Evolutionary conservation across 148 eudicot genomes (phyloP).

Genomic region (Polygonum maritimum): DNA sequence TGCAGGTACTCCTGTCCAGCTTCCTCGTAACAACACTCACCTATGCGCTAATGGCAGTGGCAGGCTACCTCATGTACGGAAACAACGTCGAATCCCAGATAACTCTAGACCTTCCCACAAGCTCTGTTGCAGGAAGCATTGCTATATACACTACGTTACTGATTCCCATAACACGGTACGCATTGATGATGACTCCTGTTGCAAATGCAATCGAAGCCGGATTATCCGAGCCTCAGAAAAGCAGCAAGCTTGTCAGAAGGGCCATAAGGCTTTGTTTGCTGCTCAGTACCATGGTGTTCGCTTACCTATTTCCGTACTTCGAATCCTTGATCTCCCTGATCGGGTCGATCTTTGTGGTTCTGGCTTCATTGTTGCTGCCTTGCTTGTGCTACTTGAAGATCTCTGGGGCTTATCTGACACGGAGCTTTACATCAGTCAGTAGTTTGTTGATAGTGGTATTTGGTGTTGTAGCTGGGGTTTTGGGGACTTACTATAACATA

Average conservation of each 20-base stretch:
- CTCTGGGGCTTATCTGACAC: no score
- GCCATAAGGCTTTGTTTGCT: no score
- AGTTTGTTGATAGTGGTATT: no score
- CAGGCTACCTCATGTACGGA: slow-evolving; percentile 17
- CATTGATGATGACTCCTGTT: slow-evolving; percentile 25
- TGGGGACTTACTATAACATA: slow-evolving; percentile 1
- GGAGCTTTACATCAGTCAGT: no score
- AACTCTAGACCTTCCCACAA: no score
- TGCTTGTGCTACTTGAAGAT: no score
- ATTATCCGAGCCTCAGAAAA: slow-evolving; percentile 3
- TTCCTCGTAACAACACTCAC: slow-evolving; percentile 18
- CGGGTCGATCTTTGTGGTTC: slow-evolving; percentile 18
- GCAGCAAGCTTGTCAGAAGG: no score
- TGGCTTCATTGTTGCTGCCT: not conserved
- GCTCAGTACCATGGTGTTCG: slow-evolving; percentile 18
- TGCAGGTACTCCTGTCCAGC: slow-evolving; percentile 18
- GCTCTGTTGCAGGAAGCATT: no score
- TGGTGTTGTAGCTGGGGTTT: no score
- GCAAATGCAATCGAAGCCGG: slow-evolving; percentile 25
- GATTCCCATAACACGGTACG: slow-evolving; percentile 17
- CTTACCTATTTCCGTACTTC: slow-evolving; percentile 13
- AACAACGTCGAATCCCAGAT: no score
- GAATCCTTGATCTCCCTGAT: slow-evolving; percentile 18
- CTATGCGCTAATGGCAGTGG: slow-evolving; percentile 17
- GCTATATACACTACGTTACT: no score